Percentiles rank a stretch among this genome's conserved stretches.
Evolutionary conservation across 768 basidiomycete genomes (phyloP).

Genomic region (Rhodotorula diobovata): DNA sequence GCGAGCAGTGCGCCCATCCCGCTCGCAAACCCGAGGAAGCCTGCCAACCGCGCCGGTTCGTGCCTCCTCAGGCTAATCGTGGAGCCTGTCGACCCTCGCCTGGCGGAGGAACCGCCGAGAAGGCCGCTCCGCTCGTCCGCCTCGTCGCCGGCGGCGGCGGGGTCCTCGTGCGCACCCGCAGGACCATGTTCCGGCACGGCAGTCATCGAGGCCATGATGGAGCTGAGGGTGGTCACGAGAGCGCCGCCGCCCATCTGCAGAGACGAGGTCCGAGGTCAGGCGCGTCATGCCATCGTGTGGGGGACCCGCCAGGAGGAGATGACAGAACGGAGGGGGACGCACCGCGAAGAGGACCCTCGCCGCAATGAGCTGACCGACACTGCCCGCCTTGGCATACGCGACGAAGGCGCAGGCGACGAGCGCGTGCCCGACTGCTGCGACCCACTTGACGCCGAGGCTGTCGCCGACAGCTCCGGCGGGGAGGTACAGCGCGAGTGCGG

Average conservation of each 20-base stretch:
- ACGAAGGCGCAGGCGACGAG: constrained; percentile 8
- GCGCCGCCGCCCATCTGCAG: constrained; percentile 10
- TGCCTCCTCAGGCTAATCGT: not conserved
- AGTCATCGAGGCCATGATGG: constrained; percentile 1
- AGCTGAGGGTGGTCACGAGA: constrained; percentile 15
- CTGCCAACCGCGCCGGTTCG: constrained; percentile 9
- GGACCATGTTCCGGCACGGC: no score
- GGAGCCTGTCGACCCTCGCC: not conserved
- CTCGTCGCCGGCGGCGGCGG: not conserved
- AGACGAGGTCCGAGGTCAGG: not conserved
- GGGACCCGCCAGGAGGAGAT: not conserved
- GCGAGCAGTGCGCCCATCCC: constrained; percentile 29
- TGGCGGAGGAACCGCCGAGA: not conserved
- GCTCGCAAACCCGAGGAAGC: constrained; percentile 23
- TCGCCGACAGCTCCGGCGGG: constrained; percentile 25
- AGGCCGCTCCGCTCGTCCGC: not conserved
- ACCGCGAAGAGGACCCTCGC: constrained; percentile 26
- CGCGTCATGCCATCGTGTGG: not conserved
- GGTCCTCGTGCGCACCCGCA: no score
- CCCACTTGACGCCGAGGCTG: constrained; percentile 1
- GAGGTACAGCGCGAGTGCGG: constrained; percentile 25
- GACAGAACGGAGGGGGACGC: not conserved
- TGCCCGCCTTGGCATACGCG: constrained; percentile 5
- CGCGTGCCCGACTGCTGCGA: constrained; percentile 8
- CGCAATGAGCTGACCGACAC: constrained; percentile 6